Base-by-base conservation (phyloP, 2,329 filamentous ascomycete species). In the Amphichorda felina region DNA sequence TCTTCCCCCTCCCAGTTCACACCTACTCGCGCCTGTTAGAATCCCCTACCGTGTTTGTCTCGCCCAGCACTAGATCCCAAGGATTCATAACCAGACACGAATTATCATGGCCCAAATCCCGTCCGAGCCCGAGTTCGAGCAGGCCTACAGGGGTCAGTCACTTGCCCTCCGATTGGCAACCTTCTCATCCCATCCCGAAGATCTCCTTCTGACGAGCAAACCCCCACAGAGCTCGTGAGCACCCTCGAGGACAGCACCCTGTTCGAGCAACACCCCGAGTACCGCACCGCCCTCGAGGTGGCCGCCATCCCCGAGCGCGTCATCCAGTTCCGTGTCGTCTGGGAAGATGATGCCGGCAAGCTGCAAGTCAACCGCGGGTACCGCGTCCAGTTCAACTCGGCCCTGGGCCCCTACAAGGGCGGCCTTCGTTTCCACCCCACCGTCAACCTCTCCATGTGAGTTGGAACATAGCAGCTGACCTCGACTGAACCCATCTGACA, bases 331-430 rank as follows among this genome's bases (percentile, higher is more conserved):
- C 82, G 91, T 49, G 87, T 98, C 39, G 78, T 84, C 56, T 96
- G 91, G 91, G 88, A 94, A 64, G 79, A 95, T 60, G 91, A 96
- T 72, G 79, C 85, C 61, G 82, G 83, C 64, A 59, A 84, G 57
- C 70, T 88, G 51, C 83, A 93, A 65, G 81, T 94, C 65, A 94
- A 95, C 78, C 81, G 84, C 45, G 91, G 87, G 48, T 95, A 82
- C 73, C 83, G 91, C 51, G 89, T 98, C 33, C 91, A 96, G 66
- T 96, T 94, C 79, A 98, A 96, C 79, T 93, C 84, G 33, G 88
- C 89, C 31, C 79, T 96, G 16, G 91, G 91, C 39, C 91, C 91
- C 36, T 96, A 94, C 81, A 96, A 96, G 76, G 91, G 91, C 47
- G 91, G 91, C 58, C 79, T 96, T 49, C 75, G 91, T 50, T 86